Evolutionary conservation across 176 grass and related monocot genomes (phyloP).

Genomic region (Pontederia paniculata): DNA sequence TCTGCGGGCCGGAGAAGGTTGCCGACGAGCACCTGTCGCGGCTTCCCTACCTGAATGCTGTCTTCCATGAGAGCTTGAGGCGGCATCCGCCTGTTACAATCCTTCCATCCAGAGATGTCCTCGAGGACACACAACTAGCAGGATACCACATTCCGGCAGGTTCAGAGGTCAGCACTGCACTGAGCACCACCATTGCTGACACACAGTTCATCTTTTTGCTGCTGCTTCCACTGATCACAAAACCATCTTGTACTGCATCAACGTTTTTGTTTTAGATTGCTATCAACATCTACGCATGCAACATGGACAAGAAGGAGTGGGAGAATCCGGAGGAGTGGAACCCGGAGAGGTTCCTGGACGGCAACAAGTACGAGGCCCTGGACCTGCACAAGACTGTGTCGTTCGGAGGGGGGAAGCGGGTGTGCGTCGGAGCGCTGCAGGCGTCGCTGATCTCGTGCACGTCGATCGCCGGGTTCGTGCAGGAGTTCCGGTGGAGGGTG

Average conservation of each 20-base stretch:
- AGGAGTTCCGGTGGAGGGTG: slow-evolving; percentile 61
- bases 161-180: slow-evolving; percentile 30
- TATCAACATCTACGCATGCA: slow-evolving; percentile 77
- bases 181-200: no score
- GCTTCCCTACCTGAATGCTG: slow-evolving; percentile 48
- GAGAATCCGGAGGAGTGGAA: slow-evolving; percentile 52
- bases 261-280: slow-evolving; percentile 22
- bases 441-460: slow-evolving; percentile 41
- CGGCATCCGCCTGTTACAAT: slow-evolving; percentile 47
- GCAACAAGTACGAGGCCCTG: slow-evolving; percentile 19
- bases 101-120: slow-evolving; percentile 55
- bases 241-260: neutral
- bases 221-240: neutral
- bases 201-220: no score
- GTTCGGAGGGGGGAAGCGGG: slow-evolving; percentile 62
- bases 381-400: slow-evolving; percentile 72
- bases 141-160: slow-evolving; percentile 51
- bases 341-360: slow-evolving; percentile 63
- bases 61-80: slow-evolving; percentile 76
- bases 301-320: slow-evolving; percentile 75
- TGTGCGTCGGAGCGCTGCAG: slow-evolving; percentile 50
- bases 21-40: slow-evolving; percentile 49
- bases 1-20: slow-evolving; percentile 32
- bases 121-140: slow-evolving; percentile 49
- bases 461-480: slow-evolving; percentile 49